Base-by-base conservation (phyloP, 2,329 filamentous ascomycete species). In the Periconia sp. region DNA sequence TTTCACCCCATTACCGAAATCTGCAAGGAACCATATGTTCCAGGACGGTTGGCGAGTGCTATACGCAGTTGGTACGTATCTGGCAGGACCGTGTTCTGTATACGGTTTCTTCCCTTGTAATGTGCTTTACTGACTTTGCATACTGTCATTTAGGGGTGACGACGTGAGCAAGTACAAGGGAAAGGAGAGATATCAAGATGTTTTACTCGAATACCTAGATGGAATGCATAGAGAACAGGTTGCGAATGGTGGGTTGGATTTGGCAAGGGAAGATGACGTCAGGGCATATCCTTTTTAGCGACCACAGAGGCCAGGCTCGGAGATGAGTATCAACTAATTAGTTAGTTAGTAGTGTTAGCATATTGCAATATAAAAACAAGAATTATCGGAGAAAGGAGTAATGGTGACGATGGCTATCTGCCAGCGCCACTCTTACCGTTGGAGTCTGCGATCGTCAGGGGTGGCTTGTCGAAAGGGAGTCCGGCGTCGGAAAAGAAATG, bases 141-240 rank as follows among this genome's bases (percentile, higher is more conserved):
- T n/a, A 11, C 33, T 5, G 3, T 37, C 10, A 13, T 37, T 14
- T 13, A 14, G 91, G 91, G 89, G 87, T 1, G 85, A 88, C 42
- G 86, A 91, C 74, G 90, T 94, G 8, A 82, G 82, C 15, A 77
- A 76, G 60, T 95, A 96, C 69, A 94, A 94, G 76, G 90, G 91
- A 0, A 85, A 81, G 67, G 88, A 90, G 60, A 84, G 81, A 75
- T 95, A 92, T 71, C 82, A 80, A 18, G 83, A 87, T 23, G 86
- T 93, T 0, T 62, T 95, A 66, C 73, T 95, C 55, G 86, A 91
- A 70, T 95, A 87, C 73, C 71, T 95, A 56, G 91, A 95, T 73
- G 64, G 64, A 60, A 89, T 87, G 76, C 89, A 94, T 74, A 74
- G 83, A 70, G 87, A 89, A 75, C 90, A 95, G 76, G 57, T 92